Evolutionary conservation across 2,329 filamentous ascomycete genomes (phyloP).

Genomic region (Pezicula rhizophila): DNA sequence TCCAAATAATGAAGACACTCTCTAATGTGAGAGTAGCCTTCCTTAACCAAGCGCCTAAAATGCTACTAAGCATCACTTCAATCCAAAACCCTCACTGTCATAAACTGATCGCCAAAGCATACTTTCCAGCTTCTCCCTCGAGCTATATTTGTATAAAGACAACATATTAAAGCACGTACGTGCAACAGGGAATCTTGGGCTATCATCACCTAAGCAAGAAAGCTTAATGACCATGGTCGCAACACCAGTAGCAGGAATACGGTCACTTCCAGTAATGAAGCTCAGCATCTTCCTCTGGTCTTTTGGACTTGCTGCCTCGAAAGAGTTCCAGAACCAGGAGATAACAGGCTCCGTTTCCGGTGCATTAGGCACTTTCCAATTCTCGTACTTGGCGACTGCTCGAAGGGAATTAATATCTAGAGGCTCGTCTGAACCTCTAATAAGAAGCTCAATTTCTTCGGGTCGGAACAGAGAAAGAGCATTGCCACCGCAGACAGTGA

Average conservation of each 20-base stretch:
- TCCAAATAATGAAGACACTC: not conserved
- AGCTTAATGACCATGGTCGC: constrained; percentile 73
- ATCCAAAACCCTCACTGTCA: constrained; percentile 86
- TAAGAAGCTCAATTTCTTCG: constrained; percentile 84
- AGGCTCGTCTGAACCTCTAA: constrained; percentile 77
- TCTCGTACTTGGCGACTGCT: constrained; percentile 75
- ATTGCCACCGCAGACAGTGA: constrained; percentile 84
- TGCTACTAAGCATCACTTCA: constrained; percentile 51
- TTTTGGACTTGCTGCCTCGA: constrained; percentile 55
- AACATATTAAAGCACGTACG: constrained; percentile 89
- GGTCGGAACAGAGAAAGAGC: constrained; percentile 81
- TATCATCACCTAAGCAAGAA: constrained; percentile 68
- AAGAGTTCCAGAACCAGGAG: constrained; percentile 84
- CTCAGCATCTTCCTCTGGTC: constrained; percentile 74
- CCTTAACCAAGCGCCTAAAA: not conserved
- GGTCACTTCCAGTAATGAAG: constrained; percentile 86
- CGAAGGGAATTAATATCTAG: constrained; percentile 72
- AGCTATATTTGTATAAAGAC: constrained; percentile 67
- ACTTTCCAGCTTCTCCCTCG: constrained; percentile 58
- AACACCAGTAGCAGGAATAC: constrained; percentile 82
- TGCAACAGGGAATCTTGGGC: constrained; percentile 72
- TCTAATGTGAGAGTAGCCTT: not conserved
- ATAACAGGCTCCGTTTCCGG: constrained; percentile 61
- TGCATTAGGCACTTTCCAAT: constrained; percentile 58
- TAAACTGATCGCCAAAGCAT: constrained; percentile 81